Base-by-base conservation (phyloP, 2,329 filamentous ascomycete genomes). In the Pseudogymnoascus sp. region DNA sequence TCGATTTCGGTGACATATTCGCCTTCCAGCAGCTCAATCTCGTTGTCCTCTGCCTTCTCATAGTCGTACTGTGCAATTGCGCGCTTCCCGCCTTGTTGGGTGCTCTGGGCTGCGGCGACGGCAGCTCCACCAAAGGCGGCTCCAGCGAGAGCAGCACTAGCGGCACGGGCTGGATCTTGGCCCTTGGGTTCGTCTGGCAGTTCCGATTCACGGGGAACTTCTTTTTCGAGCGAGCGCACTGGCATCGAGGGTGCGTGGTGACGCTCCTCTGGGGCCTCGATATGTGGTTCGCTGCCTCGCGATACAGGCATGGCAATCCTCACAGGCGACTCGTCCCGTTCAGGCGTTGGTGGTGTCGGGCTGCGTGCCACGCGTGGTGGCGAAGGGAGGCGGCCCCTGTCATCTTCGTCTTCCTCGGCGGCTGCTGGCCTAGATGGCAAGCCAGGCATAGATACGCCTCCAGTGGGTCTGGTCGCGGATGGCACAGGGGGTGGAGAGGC, bases 41-140 rank as follows among this genome's bases (percentile, higher is more conserved):
- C 95, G 72, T 99, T 99, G 68, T 96, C 93, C 75, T 99, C 95
- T 1, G 92, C 92, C 78, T 96, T 97, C 71, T 97, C 93, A 73
- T 99, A 99, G 74, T 99, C 95, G 74, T 95, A 99, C 71, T 95
- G 88, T 37, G 95, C 85, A 63, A 96, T 72, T 1, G 95, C 95
- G 59, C 86, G 86, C 73, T 88, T 84, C 62, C 89, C 89, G 37
- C 82, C 82, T 11, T 72, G 71, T 25, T 77, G 68, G 1, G 76
- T 77, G 31, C 79, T 78, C 49, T 75, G 74, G 67, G 78, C 74
- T 28, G 76, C 78, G 18, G 82, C 77, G 40, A 68, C 63, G 38
- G 69, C 60, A 31, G 69, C 62, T 25, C 76, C 76, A 28, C 74
- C 78, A 67, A 80, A 77, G 14, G 75, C 76, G 62, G 77, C 77